Conservation (phyloP, 352 stramenopile genomes). For the Globisporangium okanoganense region DNA sequence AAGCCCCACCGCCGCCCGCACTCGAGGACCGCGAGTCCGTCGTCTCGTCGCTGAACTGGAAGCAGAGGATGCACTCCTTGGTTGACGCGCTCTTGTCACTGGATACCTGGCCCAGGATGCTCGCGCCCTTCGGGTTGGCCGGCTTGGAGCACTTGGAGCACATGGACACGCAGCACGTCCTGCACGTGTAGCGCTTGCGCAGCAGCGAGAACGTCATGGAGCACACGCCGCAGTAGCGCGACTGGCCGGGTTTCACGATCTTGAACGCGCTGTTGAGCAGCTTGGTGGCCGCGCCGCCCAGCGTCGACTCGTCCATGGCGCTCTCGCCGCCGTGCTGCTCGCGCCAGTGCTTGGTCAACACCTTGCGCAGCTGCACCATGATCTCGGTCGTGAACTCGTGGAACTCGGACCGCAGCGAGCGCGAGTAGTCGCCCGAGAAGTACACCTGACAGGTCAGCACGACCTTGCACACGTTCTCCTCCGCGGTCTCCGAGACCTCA, state of each 20-base stretch:
- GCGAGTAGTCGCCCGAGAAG: conserved; percentile 31
- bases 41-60: conserved; percentile 41
- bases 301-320: conserved; percentile 11
- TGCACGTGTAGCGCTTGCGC: conserved; percentile 54
- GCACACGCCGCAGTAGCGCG: conserved; percentile 51
- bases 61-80: conserved; percentile 59
- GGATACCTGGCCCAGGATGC: background rate
- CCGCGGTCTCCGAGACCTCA: conserved; percentile 56
- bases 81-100: conserved; percentile 8
- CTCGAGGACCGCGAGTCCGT: conserved; percentile 18
- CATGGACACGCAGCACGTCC: conserved; percentile 41
- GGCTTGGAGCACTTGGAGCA: conserved; percentile 55
- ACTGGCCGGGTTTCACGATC: conserved; percentile 14
- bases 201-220: conserved; percentile 57
- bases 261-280: conserved; percentile 25
- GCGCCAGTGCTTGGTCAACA: conserved; percentile 53
- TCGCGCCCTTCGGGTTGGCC: background rate
- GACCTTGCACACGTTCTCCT: conserved; percentile 59
- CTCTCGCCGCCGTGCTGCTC: conserved; percentile 22
- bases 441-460: conserved; percentile 60
- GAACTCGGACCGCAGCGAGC: conserved; percentile 43
- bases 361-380: conserved; percentile 44
- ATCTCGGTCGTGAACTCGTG: conserved; percentile 58
- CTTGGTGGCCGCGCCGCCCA: conserved; percentile 19
- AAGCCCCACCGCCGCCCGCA: background rate